phyloP scores from a whole-genome alignment of 176 grass and related monocot species.

The Eremochloa ophiuroides region DNA sequence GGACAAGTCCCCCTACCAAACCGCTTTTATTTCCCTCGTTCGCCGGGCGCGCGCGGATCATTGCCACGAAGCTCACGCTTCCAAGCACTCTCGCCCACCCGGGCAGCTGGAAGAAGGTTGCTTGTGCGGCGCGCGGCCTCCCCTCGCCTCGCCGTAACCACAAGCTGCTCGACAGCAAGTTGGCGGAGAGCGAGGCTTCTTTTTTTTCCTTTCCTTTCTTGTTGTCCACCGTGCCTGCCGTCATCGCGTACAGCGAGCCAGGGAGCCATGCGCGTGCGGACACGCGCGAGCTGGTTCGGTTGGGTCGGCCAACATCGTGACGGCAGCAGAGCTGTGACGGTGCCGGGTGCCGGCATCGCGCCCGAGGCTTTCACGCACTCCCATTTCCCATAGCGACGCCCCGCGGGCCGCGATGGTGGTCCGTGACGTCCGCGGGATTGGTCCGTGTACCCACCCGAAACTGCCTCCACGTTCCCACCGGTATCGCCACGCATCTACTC shows the following conservation, averaged over 20 bases:
- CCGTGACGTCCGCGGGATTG: background rate
- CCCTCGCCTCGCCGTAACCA: background rate
- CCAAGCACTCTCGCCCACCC: background rate
- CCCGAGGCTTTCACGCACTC: background rate
- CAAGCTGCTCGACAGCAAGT: background rate
- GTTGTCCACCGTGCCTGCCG: background rate
- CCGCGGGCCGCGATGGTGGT: background rate
- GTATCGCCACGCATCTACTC: background rate
- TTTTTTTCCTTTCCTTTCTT: no score
- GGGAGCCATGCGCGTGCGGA: background rate
- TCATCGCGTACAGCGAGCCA: background rate
- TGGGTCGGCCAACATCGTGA: background rate
- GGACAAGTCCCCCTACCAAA: constrained; percentile 14
- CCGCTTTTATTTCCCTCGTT: background rate
- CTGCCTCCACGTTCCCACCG: background rate
- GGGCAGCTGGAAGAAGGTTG: background rate
- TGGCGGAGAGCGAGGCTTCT: no score
- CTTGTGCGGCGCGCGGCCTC: background rate
- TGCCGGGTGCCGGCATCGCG: background rate
- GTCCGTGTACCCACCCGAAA: background rate
- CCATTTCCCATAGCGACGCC: background rate
- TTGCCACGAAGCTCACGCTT: background rate
- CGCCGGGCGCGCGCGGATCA: background rate
- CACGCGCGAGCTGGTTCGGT: background rate
- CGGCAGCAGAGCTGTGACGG: background rate